Base-by-base conservation (phyloP, 2,329 filamentous ascomycete species). In the Aureobasidium sp. region DNA sequence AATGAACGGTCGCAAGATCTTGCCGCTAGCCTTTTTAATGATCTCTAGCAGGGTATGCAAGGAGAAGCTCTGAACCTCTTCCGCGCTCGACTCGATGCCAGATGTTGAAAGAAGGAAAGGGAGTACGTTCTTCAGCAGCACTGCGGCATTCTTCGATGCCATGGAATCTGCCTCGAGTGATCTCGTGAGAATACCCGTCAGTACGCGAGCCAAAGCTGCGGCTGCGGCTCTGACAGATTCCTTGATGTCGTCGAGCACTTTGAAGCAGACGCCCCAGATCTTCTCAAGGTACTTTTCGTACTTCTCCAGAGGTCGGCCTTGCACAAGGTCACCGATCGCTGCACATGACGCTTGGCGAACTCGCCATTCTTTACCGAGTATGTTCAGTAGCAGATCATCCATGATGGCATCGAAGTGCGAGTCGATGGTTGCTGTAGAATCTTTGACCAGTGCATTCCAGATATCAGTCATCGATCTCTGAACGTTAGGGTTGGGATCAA, bases 401-500 rank as follows among this genome's bases (percentile, higher is more conserved):
- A 99, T 88, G 68, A 99, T 97, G 9, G 85, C 84, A 66, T 96
- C 88, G 70, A 97, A 97, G 73, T 97, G 83, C 20, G 81, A 79
- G 66, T 94, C 87, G 47, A 97, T 84, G 0, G 89, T 89, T 0
- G 83, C 81, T 20, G 84, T 86, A 1, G 90, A 84, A 68, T 97
- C 91, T 71, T 95, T 96, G 60, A 97, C 91, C n/a, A 99, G 78
- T 0, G 93, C 88, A 69, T 89, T 92, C 94, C 94, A 99, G 67
- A 99, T 97, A 65, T 95, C 91, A 62, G 96, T 92, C 94, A 99
- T 99, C 0, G 93, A 96, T 52, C 87, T 83, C 72, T 93, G 90
- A 14, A 97, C 94, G 66, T 96, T 96, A 1, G 87, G 82, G 70
- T 97, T 97, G 0, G 94, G 94, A 73, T 99, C 94, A 65, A 97